Conservation (phyloP, 2,329 filamentous ascomycete species). For the Colletotrichum sublineola region DNA sequence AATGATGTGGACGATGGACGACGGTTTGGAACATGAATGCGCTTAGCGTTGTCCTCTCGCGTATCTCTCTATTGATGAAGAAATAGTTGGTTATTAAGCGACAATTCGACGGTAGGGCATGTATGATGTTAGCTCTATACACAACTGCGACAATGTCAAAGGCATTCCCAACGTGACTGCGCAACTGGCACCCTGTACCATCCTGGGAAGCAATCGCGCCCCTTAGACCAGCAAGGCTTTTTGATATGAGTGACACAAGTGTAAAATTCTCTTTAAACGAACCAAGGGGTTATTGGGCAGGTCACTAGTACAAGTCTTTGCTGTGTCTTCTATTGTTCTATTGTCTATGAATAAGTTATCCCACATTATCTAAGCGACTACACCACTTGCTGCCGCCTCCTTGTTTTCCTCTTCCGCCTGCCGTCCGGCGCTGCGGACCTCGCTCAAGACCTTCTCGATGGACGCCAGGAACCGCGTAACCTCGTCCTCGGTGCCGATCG, state of each 20-base stretch:
- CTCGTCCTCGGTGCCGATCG: conserved; percentile 90
- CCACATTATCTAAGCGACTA: conserved; percentile 51
- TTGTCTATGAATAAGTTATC: conserved; percentile 28
- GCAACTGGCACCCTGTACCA: background rate
- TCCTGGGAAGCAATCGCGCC: background rate
- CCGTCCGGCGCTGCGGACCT: conserved; percentile 55
- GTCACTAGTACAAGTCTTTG: background rate
- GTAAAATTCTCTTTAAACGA: background rate
- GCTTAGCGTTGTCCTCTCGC: background rate
- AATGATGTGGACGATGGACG: conserved; percentile 1
- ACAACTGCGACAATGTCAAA: too few species aligned
- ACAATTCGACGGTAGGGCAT: background rate
- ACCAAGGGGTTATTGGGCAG: background rate
- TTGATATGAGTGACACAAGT: background rate
- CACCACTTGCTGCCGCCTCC: conserved; percentile 52
- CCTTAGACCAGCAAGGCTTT: background rate
- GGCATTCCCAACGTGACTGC: background rate
- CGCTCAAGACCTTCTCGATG: conserved; percentile 64
- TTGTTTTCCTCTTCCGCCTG: conserved; percentile 52
- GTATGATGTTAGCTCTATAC: background rate
- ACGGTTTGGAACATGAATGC: background rate
- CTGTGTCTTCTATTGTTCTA: conserved; percentile 15
- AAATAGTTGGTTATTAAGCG: background rate
- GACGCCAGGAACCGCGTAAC: conserved; percentile 83
- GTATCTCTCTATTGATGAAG: background rate